Evolutionary conservation across 2,329 filamentous ascomycete genomes (phyloP).

Genomic region (Penicillium decumbens): DNA sequence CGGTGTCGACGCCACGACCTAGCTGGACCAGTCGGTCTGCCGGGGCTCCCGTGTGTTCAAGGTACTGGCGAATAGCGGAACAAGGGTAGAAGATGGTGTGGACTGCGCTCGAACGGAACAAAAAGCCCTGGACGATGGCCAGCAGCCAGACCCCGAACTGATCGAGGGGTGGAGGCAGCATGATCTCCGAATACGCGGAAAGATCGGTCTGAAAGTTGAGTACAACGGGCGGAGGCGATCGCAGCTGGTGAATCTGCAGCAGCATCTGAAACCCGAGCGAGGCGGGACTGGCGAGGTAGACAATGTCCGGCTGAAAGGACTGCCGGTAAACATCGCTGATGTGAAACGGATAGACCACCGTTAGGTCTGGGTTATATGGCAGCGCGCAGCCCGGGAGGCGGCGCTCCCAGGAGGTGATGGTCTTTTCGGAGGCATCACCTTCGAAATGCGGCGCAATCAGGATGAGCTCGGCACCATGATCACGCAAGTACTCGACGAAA

Average conservation of each 20-base stretch:
- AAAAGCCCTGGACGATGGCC: constrained; percentile 59
- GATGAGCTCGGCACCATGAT: constrained; percentile 60
- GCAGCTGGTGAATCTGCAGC: constrained; percentile 61
- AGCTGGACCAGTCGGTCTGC: constrained; percentile 56
- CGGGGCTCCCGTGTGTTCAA: constrained; percentile 55
- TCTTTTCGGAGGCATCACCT: constrained; percentile 43
- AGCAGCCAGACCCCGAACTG: constrained; percentile 59
- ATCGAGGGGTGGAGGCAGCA: constrained; percentile 62
- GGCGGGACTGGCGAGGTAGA: constrained; percentile 66
- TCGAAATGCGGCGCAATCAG: constrained; percentile 59
- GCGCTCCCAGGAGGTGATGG: constrained; percentile 46
- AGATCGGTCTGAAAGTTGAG: constrained; percentile 71
- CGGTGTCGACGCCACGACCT: constrained; percentile 61
- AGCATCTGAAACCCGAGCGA: constrained; percentile 67
- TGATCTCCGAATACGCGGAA: constrained; percentile 63
- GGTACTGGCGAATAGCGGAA: constrained; percentile 57
- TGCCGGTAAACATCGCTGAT: constrained; percentile 57
- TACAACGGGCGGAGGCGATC: constrained; percentile 54
- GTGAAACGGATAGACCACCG: constrained; percentile 64
- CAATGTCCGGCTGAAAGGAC: constrained; percentile 63
- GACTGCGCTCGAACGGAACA: constrained; percentile 59
- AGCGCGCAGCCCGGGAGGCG: constrained; percentile 62
- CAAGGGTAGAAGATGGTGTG: constrained; percentile 67
- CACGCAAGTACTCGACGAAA: constrained; percentile 62
- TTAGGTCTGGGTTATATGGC: constrained; percentile 67